Evolutionary conservation across 371 early-diverging fungal genomes (phyloP).

Genomic region (Mucor sp.): DNA sequence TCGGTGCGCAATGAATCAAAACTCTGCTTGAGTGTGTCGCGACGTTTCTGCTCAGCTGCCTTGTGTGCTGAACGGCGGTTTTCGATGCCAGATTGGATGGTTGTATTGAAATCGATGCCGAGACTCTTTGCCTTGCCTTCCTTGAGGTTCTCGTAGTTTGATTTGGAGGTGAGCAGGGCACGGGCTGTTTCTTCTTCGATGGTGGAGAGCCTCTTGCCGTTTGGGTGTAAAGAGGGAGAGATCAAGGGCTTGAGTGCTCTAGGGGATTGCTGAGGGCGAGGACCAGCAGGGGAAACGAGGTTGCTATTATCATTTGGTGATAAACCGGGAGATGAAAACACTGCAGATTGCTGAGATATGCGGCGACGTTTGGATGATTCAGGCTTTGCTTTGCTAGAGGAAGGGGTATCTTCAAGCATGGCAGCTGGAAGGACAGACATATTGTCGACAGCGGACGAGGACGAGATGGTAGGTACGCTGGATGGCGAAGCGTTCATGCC

Average conservation of each 20-base stretch:
- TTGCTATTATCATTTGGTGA: constrained; percentile 9
- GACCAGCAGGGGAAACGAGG: constrained; percentile 29
- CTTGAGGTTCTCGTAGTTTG: constrained; percentile 84
- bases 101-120: constrained; percentile 71
- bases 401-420: constrained; percentile 24
- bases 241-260: constrained; percentile 50
- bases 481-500: not conserved
- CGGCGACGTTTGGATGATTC: constrained; percentile 25
- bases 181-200: constrained; percentile 54
- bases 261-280: constrained; percentile 38
- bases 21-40: constrained; percentile 85
- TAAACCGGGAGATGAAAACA: constrained; percentile 12
- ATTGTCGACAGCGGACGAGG: constrained; percentile 30
- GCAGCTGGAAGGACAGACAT: constrained; percentile 46
- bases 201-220: constrained; percentile 36
- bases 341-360: constrained; percentile 15
- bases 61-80: constrained; percentile 82
- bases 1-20: constrained; percentile 81
- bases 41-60: constrained; percentile 92
- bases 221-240: constrained; percentile 55
- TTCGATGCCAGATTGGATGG: constrained; percentile 75
- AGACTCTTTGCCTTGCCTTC: constrained; percentile 84
- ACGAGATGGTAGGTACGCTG: not conserved
- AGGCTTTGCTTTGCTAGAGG: constrained; percentile 7
- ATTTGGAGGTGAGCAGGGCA: constrained; percentile 68